phyloP scores from a whole-genome alignment of 2,329 filamentous ascomycete species.

The Ophiosphaerella herpotricha region DNA sequence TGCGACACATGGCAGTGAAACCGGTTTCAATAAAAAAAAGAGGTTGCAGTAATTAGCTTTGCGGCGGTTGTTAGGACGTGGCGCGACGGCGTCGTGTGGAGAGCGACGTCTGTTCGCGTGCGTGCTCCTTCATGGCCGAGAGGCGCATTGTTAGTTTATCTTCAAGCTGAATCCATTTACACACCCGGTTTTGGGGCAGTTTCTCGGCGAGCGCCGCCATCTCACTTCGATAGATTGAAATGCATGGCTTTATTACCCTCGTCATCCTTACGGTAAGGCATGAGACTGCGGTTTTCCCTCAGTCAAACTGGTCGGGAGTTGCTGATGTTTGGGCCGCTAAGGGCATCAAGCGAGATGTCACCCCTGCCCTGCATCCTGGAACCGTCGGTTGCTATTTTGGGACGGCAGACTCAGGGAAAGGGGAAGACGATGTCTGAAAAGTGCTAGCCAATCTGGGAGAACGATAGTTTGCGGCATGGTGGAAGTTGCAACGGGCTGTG shows the following conservation, averaged over 20 bases:
- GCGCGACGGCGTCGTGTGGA: neutral
- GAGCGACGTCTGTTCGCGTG: neutral
- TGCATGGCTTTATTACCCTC: too few relatives aligned
- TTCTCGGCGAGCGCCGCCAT: too few relatives aligned
- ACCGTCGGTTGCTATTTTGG: neutral
- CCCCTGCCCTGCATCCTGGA: neutral
- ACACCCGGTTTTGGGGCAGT: too few relatives aligned
- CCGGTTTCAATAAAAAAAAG: neutral
- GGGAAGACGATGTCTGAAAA: neutral
- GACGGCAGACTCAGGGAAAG: neutral
- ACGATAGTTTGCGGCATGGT: neutral
- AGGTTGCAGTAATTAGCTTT: neutral
- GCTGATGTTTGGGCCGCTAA: neutral
- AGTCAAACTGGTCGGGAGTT: neutral
- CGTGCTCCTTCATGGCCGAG: neutral
- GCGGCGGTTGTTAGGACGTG: too few relatives aligned
- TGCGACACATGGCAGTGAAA: conserved; percentile 3
- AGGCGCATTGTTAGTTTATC: too few relatives aligned
- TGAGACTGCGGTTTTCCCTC: neutral
- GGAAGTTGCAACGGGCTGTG: neutral
- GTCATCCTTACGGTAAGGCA: conserved; percentile 2
- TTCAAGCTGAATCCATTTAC: too few relatives aligned
- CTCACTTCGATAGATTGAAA: too few relatives aligned
- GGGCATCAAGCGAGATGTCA: neutral
- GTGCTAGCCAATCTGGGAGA: too few relatives aligned